These are phyloP conservation scores for Candida railenensis DNA, from an alignment of 805 yeast genomes.

Conservation along the genomic window DNA sequence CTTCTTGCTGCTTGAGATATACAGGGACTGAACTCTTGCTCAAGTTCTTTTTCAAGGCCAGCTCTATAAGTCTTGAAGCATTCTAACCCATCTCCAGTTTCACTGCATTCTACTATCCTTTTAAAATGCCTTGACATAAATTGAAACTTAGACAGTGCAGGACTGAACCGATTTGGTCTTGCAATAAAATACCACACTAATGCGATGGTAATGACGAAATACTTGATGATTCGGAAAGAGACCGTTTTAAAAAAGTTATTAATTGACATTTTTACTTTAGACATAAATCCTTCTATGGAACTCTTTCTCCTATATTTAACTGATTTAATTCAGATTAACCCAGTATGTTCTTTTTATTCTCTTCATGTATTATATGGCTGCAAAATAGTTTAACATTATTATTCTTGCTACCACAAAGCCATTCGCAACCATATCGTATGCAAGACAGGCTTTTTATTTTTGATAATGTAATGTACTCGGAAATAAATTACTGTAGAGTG, in stretches of 20 bases:
- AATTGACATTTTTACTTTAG: too few species aligned
- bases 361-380: too few species aligned
- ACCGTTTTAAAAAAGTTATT: not conserved
- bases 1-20: not conserved
- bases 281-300: too few species aligned
- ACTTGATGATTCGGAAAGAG: slow-evolving; percentile 5
- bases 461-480: too few species aligned
- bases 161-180: not conserved
- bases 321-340: too few species aligned
- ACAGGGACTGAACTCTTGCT: not conserved
- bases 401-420: too few species aligned
- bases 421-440: too few species aligned
- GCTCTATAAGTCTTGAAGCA: slow-evolving; percentile 16
- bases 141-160: slow-evolving; percentile 2
- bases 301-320: too few species aligned
- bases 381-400: too few species aligned
- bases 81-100: slow-evolving; percentile 14
- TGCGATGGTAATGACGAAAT: not conserved
- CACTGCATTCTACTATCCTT: slow-evolving; percentile 17
- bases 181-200: not conserved
- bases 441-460: too few species aligned
- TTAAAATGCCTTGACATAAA: slow-evolving; percentile 10
- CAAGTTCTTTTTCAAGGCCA: slow-evolving; percentile 9
- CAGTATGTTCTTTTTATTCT: too few species aligned
- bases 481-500: too few species aligned